A percentile compares a stretch with the other conserved stretches of the same genome.
phyloP scores from a whole-genome alignment of 371 early-diverging fungal species.

The Dipsacomyces acuminosporus region DNA sequence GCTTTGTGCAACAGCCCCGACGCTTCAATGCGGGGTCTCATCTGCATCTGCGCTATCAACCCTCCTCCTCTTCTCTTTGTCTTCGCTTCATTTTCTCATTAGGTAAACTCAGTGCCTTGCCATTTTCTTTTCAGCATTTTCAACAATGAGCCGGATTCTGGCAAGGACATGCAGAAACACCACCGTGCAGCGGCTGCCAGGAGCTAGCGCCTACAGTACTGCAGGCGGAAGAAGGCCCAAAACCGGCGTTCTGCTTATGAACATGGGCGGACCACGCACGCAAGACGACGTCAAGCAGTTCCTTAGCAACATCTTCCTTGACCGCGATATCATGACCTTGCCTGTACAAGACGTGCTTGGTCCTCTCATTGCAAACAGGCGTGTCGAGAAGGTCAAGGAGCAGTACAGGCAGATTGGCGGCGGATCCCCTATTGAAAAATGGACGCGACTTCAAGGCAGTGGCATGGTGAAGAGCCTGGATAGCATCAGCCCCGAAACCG shows the following conservation, averaged over 20 bases:
- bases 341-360: conserved; percentile 76
- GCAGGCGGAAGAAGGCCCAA: conserved; percentile 2
- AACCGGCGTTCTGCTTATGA: conserved; percentile 76
- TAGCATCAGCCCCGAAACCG: conserved; percentile 70
- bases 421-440: conserved; percentile 84
- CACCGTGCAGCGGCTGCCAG: not conserved
- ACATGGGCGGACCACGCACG: conserved; percentile 89
- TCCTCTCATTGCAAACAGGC: conserved; percentile 73
- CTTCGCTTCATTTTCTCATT: too few species aligned
- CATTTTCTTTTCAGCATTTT: too few species aligned
- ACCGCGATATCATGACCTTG: conserved; percentile 87
- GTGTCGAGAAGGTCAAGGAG: conserved; percentile 81
- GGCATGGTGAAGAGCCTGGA: conserved; percentile 75
- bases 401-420: conserved; percentile 93
- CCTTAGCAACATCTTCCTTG: conserved; percentile 82
- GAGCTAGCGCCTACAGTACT: conserved; percentile 11
- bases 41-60: too few species aligned
- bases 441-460: conserved; percentile 86
- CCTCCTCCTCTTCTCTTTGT: too few species aligned
- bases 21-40: not conserved
- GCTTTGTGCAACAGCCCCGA: not conserved
- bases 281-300: conserved; percentile 77
- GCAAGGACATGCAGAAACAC: not conserved
- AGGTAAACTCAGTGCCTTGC: too few species aligned
- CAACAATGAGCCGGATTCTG: not conserved